Conservation (phyloP, 495 filamentous ascomycete genomes). For the Aspergillus leporis region DNA sequence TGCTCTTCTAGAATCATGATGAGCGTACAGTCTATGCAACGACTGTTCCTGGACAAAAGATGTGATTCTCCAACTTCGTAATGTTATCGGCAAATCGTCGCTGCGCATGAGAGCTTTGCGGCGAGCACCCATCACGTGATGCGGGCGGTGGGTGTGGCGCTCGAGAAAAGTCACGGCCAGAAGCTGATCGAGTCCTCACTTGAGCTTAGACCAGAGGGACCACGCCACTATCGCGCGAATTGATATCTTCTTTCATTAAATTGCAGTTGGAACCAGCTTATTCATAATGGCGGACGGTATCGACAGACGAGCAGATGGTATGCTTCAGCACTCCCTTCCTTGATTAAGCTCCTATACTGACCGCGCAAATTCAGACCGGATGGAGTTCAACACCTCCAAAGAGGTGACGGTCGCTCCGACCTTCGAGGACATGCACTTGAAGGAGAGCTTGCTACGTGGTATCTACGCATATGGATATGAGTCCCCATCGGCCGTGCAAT, state of each 20-base stretch:
- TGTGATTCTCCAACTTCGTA: neutral
- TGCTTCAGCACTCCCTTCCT: slow-evolving; percentile 4
- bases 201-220: neutral
- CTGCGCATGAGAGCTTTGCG: slow-evolving; percentile 34
- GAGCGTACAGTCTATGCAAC: slow-evolving; percentile 10
- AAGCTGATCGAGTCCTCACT: slow-evolving; percentile 9
- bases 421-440: slow-evolving; percentile 80
- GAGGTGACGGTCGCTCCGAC: slow-evolving; percentile 87
- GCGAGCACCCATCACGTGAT: slow-evolving; percentile 31
- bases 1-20: slow-evolving; percentile 88
- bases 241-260: slow-evolving; percentile 9
- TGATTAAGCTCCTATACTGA: slow-evolving; percentile 25
- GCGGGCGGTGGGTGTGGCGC: slow-evolving; percentile 19
- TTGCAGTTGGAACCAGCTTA: slow-evolving; percentile 7
- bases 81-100: slow-evolving; percentile 16
- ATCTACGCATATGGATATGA: slow-evolving; percentile 99
- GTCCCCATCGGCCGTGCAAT: slow-evolving; percentile 95
- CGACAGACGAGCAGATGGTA: slow-evolving; percentile 84
- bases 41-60: slow-evolving; percentile 1
- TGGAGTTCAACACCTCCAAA: slow-evolving; percentile 97
- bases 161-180: slow-evolving; percentile 30
- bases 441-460: slow-evolving; percentile 93
- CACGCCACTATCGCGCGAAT: neutral
- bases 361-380: slow-evolving; percentile 62
- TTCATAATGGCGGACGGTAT: slow-evolving; percentile 86